Evolutionary conservation across 2,329 filamentous ascomycete species (phyloP), one percentile per base, ranked within the genome.

Genomic region (Aspergillus sp.): DNA sequence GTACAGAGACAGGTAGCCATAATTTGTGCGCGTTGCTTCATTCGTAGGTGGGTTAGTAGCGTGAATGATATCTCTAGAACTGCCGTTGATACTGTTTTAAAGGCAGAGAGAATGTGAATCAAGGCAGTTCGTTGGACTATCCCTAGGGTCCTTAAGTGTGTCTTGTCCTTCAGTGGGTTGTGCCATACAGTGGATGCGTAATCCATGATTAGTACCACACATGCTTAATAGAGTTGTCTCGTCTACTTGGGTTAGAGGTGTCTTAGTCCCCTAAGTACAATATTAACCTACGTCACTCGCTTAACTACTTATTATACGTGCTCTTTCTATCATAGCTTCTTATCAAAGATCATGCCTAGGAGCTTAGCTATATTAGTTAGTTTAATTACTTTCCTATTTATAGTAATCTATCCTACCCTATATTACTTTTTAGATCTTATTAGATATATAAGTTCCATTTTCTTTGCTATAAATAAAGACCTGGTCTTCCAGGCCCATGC

Each of bases 371-470:
- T 69, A n/a, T 31, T 6, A 0, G 64, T 59, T 3, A 64, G 68
- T 51, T 66, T 58, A 19, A 70, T 60, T 3, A 45, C 47, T 45
- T 63, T 60, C 1, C 67, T 49, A 17, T 70, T 62, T 5, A 72
- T 61, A 2, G 50, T 52, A 6, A 71, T 50, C 11, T 64, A 43
- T 3, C 66, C 66, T 56, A 46, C 67, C 55, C 2, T 15, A 15
- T 56, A 19, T 48, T 48, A 8, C 5, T 30, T 48, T 49, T 59
- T 70, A 5, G 52, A 65, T 54, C 69, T 64, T 3, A 69, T 75
- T 9, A 76, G 48, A 53, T 76, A 66, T 30, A 75, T 74, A 0
- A 74, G 63, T 22, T 72, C 66, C 3, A 66, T 73, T 58, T 76
- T 74, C 34, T 74, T 66, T 0, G 67, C 70, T 9, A 65, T 59